phyloP scores from a whole-genome alignment of 352 stramenopile species.

The Thraustochytrium sp. region DNA sequence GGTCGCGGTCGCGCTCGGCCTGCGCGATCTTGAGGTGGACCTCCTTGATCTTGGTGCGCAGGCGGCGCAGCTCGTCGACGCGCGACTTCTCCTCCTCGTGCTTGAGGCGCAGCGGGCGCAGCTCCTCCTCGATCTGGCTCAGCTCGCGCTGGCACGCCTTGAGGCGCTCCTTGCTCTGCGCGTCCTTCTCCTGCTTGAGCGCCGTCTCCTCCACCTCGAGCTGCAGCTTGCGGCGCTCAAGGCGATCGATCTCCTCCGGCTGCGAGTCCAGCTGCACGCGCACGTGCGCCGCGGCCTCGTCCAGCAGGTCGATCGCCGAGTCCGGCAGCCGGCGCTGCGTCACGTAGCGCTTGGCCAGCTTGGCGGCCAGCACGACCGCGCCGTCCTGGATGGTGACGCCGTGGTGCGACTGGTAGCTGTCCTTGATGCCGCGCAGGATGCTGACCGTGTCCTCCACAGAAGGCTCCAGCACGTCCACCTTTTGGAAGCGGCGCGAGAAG shows the following conservation, averaged over 20 bases:
- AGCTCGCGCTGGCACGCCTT: constrained; percentile 83
- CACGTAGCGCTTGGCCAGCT: constrained; percentile 87
- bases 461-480: constrained; percentile 87
- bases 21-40: constrained; percentile 87
- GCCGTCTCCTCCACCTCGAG: constrained; percentile 90
- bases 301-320: constrained; percentile 89
- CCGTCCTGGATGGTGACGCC: constrained; percentile 87
- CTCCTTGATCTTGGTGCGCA: constrained; percentile 82
- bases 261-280: constrained; percentile 87
- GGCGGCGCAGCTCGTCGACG: constrained; percentile 82
- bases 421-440: constrained; percentile 90
- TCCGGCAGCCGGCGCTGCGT: constrained; percentile 82
- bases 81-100: constrained; percentile 82
- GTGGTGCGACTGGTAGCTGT: constrained; percentile 94
- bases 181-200: constrained; percentile 85
- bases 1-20: constrained; percentile 84
- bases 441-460: constrained; percentile 86
- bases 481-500: constrained; percentile 95
- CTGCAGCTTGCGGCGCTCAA: constrained; percentile 87
- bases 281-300: constrained; percentile 79
- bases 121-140: constrained; percentile 78
- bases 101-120: constrained; percentile 76
- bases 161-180: constrained; percentile 78
- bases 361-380: constrained; percentile 84
- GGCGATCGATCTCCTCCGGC: constrained; percentile 89